Evolutionary conservation across 257 asterid species (phyloP), one percentile per base, ranked within the genome.

Genomic region (Scutellaria galericulata): DNA sequence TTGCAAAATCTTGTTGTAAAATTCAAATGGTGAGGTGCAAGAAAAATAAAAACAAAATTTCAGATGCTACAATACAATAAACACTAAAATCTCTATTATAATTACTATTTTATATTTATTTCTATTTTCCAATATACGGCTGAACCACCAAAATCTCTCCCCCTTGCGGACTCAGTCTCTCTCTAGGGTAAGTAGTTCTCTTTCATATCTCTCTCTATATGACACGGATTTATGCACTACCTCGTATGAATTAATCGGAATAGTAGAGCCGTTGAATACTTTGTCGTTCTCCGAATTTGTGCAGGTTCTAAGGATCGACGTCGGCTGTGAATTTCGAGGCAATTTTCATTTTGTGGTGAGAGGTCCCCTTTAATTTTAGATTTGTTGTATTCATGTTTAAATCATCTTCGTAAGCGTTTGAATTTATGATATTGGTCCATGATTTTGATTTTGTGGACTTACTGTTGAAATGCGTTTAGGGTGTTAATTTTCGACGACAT

Each of bases 301-400:
- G 81, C 77, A 73, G 76, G 71, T 73, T 71, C 11, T 50, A 7
- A 53, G 44, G 73, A 74, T 74, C 78, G 72, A 59, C 59, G 48
- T 53, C 42, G 55, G 41, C 71, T n/a, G 70, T 10, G 31, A 65
- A 74, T 62, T 57, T 53, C 64, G 73, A 58, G 12, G 70, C 79
- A 9, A 55, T 59, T 41, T 55, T 50, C 67, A 56, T 35, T 57
- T 74, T 48, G 68, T 2, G 78, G 74, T 75, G 11, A 51, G 71
- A 41, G 9, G 52, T 53, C 35, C 60, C 45, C 9, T 71, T 78
- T 68, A 20, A n/a, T 15, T 55, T 75, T 52, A 50, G 79, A 75
- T 78, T 75, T 68, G 69, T 62, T 54, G 46, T 15, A 41, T 45
- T 39, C 65, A 8, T 59, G 40, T 24, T 7, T 15, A 42, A 20